Evolutionary conservation across 768 basidiomycete genomes (phyloP).

Genomic region (Crepidotus variabilis): DNA sequence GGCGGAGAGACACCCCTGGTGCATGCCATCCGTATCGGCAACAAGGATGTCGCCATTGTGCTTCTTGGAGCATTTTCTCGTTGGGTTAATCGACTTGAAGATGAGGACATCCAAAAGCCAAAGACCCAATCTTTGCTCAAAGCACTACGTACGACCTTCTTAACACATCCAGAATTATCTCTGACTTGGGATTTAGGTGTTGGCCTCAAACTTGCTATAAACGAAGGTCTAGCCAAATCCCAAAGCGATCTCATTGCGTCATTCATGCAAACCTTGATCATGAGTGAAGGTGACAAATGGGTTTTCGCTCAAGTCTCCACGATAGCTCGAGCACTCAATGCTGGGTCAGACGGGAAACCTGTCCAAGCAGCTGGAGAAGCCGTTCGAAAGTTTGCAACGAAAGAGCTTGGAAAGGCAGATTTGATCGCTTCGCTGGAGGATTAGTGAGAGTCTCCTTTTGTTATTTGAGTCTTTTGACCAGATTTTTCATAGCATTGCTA

Average conservation of each 20-base stretch:
- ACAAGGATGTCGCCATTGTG: conserved; percentile 82
- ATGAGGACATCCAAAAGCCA: conserved; percentile 67
- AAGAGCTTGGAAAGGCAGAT: conserved; percentile 74
- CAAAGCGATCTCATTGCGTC: conserved; percentile 86
- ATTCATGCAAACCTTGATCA: conserved; percentile 91
- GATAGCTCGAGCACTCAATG: conserved; percentile 65
- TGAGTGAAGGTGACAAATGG: conserved; percentile 96
- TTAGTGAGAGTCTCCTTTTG: conserved; percentile 54
- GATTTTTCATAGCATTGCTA: conserved; percentile 61
- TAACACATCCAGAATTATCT: background rate
- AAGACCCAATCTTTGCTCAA: conserved; percentile 73
- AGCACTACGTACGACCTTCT: conserved; percentile 58
- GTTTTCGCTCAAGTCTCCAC: conserved; percentile 67
- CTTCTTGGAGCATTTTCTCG: conserved; percentile 89
- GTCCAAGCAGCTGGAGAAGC: conserved; percentile 70
- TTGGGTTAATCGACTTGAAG: conserved; percentile 86
- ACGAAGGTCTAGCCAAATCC: conserved; percentile 76
- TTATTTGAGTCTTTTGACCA: conserved; percentile 1
- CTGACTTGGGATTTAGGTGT: conserved; percentile 38
- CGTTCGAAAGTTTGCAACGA: conserved; percentile 85
- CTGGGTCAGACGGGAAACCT: conserved; percentile 66
- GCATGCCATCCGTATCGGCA: conserved; percentile 85
- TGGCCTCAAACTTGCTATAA: conserved; percentile 90
- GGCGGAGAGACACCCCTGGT: conserved; percentile 87
- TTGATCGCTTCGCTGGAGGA: conserved; percentile 83